phyloP scores from a whole-genome alignment of 148 eudicot genomes.

The Arctostaphylos glauca region DNA sequence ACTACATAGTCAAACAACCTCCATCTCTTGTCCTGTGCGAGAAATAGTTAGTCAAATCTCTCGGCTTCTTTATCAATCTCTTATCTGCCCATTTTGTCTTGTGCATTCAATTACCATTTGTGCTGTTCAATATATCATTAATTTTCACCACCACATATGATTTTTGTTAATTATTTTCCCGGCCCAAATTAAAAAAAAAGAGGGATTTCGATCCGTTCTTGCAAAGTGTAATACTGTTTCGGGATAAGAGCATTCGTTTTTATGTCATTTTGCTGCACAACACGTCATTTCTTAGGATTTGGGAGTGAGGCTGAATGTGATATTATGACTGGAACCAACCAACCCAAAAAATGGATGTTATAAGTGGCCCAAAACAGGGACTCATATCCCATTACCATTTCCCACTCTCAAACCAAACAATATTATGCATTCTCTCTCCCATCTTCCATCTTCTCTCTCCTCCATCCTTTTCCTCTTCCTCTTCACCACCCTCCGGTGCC shows the following conservation, averaged over 20 bases:
- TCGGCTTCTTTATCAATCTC: neutral
- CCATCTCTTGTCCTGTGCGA: neutral
- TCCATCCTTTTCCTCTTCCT: slow-evolving; percentile 12
- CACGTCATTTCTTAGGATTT: too few relatives aligned
- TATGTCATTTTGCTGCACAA: too few relatives aligned
- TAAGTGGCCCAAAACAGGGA: neutral
- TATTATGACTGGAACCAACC: too few relatives aligned
- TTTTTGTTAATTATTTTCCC: too few relatives aligned
- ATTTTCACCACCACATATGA: too few relatives aligned
- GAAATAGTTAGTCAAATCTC: neutral
- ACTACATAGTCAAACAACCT: too few relatives aligned
- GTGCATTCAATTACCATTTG: neutral
- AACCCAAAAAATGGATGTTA: too few relatives aligned
- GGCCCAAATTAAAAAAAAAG: too few relatives aligned
- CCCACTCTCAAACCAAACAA: neutral
- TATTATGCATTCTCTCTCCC: slow-evolving; percentile 15
- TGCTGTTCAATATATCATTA: neutral
- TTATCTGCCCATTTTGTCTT: neutral
- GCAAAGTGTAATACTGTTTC: too few relatives aligned
- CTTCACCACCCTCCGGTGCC: slow-evolving; percentile 10
- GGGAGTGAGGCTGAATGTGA: too few relatives aligned
- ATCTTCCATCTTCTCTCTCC: neutral
- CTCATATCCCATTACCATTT: neutral
- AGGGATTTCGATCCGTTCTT: too few relatives aligned
- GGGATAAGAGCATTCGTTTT: too few relatives aligned